phyloP scores from a whole-genome alignment of 148 eudicot genomes.

The Silene latifolia region DNA sequence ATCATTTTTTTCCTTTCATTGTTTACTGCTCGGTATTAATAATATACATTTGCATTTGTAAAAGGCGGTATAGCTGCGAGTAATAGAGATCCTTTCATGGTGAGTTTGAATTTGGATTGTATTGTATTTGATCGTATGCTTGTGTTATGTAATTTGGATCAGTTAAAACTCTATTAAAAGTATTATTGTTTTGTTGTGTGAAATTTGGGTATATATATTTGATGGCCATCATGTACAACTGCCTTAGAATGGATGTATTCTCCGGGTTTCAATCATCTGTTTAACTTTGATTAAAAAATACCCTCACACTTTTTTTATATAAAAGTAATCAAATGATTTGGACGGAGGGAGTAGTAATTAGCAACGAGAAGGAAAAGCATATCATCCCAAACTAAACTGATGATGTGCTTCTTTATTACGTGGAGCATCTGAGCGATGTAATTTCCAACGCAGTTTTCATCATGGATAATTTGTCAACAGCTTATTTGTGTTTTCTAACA shows the following conservation, averaged over 20 bases:
- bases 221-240: too few relatives aligned
- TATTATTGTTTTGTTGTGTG: neutral
- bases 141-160: constrained; percentile 6
- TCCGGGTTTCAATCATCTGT: too few relatives aligned
- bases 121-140: neutral
- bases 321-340: too few relatives aligned
- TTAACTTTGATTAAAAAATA: too few relatives aligned
- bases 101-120: neutral
- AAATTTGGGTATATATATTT: too few relatives aligned
- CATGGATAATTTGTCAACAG: neutral
- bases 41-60: neutral
- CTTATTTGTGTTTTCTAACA: neutral
- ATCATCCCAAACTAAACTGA: too few relatives aligned
- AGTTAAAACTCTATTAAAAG: neutral
- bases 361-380: too few relatives aligned
- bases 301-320: too few relatives aligned
- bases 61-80: neutral
- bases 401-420: neutral
- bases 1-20: neutral
- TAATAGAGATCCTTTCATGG: neutral
- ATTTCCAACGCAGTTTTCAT: neutral
- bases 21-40: neutral
- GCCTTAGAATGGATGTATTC: too few relatives aligned
- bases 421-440: neutral
- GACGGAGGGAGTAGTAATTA: too few relatives aligned